A percentile compares a stretch with the other conserved stretches of the same genome.
phyloP scores from a whole-genome alignment of 1,139 yeast species.

The Candida sp. region DNA sequence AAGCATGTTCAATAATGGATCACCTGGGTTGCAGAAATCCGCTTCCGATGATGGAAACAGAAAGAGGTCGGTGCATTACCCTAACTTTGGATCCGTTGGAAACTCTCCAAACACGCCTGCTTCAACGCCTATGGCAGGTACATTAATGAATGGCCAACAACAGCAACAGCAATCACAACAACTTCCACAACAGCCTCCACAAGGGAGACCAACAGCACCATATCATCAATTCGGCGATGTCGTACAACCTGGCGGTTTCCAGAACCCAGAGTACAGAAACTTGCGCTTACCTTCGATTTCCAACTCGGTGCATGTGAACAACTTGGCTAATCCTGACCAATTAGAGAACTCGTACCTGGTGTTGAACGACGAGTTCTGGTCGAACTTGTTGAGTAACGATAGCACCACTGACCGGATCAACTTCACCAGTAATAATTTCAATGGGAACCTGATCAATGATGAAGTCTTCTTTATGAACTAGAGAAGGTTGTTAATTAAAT shows the following conservation, averaged over 20 bases:
- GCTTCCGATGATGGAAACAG: slow-evolving; percentile 4
- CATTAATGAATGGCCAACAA: neutral
- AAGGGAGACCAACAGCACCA: neutral
- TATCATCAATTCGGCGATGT: slow-evolving; percentile 6
- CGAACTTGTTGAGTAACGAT: slow-evolving; percentile 40
- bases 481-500: no score
- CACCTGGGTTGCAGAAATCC: neutral
- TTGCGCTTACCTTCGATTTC: slow-evolving; percentile 13
- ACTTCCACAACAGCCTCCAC: neutral
- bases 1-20: neutral
- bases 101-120: slow-evolving; percentile 8
- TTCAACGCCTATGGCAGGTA: neutral
- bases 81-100: slow-evolving; percentile 13
- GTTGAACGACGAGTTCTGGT: slow-evolving; percentile 50
- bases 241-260: neutral
- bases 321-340: slow-evolving; percentile 21
- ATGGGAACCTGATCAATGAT: slow-evolving; percentile 20
- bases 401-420: slow-evolving; percentile 33
- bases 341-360: slow-evolving; percentile 35
- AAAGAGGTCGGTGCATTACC: neutral
- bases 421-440: slow-evolving; percentile 30
- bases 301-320: slow-evolving; percentile 3
- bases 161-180: slow-evolving; percentile 1
- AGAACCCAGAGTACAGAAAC: slow-evolving; percentile 6
- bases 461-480: slow-evolving; percentile 33